These are phyloP conservation scores for Colletotrichum orchidophilum DNA, from an alignment of 2,329 filamentous ascomycete species.

Conservation along the genomic window DNA sequence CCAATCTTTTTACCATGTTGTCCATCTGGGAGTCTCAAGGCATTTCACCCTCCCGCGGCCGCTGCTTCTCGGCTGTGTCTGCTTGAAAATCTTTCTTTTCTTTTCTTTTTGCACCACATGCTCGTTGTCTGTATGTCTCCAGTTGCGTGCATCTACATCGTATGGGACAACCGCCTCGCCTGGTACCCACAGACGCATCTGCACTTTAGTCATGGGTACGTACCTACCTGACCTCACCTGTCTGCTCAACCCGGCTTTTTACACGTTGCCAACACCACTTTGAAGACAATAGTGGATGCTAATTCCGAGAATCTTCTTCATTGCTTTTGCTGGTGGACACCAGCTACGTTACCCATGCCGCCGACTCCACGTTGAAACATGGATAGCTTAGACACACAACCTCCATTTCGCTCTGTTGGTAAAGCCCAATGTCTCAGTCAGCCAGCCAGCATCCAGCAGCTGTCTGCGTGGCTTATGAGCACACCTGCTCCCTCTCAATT, in stretches of 20 bases:
- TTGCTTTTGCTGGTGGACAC: constrained; percentile 26
- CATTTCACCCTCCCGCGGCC: too few relatives aligned
- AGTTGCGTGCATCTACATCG: constrained; percentile 10
- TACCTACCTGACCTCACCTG: neutral
- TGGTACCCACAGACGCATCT: constrained; percentile 1
- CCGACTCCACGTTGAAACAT: constrained; percentile 27
- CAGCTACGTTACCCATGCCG: constrained; percentile 17
- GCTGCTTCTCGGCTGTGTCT: neutral
- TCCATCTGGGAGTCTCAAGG: neutral
- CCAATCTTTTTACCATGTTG: neutral
- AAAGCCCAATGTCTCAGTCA: neutral
- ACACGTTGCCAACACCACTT: neutral
- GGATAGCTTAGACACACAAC: constrained; percentile 25
- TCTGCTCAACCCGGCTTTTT: neutral
- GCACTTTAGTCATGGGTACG: neutral
- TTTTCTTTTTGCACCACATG: neutral
- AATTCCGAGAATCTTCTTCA: constrained; percentile 7
- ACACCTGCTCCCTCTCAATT: neutral
- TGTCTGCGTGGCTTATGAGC: neutral
- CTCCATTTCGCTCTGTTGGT: neutral
- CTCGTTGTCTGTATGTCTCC: constrained; percentile 12
- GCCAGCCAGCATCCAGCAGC: neutral
- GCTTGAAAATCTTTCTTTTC: constrained; percentile 9
- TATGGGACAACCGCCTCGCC: constrained; percentile 14
- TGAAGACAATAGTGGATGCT: neutral